phyloP scores from a whole-genome alignment of 108 stramenopile genomes.

The Epipyxis sp. region DNA sequence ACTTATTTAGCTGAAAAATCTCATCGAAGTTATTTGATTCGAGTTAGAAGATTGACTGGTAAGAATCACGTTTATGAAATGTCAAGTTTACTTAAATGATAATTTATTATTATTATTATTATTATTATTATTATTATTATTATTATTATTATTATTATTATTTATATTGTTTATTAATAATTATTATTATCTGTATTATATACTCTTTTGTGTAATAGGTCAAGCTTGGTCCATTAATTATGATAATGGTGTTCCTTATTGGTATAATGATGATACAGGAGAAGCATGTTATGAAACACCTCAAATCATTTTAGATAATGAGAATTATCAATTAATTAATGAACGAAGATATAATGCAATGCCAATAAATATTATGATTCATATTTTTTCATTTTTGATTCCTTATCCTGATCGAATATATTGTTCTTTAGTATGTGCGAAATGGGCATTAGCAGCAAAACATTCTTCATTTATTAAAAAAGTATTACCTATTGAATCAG shows the following conservation, averaged over 20 bases:
- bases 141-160: too few relatives aligned
- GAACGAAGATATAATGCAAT: neutral
- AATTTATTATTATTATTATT: too few relatives aligned
- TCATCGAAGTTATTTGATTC: too few relatives aligned
- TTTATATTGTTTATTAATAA: too few relatives aligned
- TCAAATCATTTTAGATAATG: neutral
- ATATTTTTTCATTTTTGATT: slow-evolving; percentile 17
- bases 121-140: too few relatives aligned
- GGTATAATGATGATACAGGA: slow-evolving; percentile 21
- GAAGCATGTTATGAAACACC: neutral
- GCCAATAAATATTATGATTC: neutral
- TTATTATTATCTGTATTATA: too few relatives aligned
- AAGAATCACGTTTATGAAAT: too few relatives aligned
- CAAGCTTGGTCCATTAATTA: too few relatives aligned
- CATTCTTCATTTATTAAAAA: neutral
- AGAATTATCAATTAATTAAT: neutral
- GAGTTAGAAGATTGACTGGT: too few relatives aligned
- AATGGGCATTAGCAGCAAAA: neutral
- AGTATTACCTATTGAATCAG: slow-evolving; percentile 15
- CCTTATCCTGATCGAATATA: slow-evolving; percentile 12
- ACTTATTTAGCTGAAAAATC: too few relatives aligned
- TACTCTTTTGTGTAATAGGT: too few relatives aligned
- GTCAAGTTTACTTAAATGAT: too few relatives aligned
- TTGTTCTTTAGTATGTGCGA: slow-evolving; percentile 6
- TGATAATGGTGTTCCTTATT: neutral